Conservation (phyloP, 257 asterid species). For the Scutellaria barbata region DNA sequence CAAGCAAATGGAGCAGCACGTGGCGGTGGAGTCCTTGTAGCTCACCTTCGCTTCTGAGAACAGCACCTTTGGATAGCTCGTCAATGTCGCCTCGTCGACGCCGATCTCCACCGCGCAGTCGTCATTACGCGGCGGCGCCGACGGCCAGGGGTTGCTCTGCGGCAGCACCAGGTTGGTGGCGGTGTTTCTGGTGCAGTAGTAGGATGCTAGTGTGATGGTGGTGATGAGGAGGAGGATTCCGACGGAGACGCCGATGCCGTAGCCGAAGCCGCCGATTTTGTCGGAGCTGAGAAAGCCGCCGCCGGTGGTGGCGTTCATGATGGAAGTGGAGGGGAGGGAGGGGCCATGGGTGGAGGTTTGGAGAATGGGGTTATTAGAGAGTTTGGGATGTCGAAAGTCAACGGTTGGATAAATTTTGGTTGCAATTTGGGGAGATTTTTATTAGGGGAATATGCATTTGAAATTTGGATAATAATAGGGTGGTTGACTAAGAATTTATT, state of each 20-base stretch:
- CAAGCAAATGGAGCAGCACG: conserved; percentile 85
- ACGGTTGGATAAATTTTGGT: conserved; percentile 32
- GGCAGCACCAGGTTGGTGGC: conserved; percentile 33
- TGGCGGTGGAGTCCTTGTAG: conserved; percentile 54
- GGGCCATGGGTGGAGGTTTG: conserved; percentile 41
- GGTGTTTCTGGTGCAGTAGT: conserved; percentile 72
- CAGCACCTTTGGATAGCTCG: conserved; percentile 64
- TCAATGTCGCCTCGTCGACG: conserved; percentile 73
- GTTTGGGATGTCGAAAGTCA: conserved; percentile 36
- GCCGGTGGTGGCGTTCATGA: conserved; percentile 53
- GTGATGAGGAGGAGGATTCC: conserved; percentile 85
- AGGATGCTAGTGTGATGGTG: conserved; percentile 76
- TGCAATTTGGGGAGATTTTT: conserved; percentile 37
- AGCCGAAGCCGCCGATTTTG: conserved; percentile 75
- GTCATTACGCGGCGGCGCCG: not conserved
- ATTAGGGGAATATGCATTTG: conserved; percentile 45
- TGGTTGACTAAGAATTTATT: not conserved
- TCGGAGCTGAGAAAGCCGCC: conserved; percentile 59
- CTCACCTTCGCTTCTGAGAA: conserved; percentile 68
- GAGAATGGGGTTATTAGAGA: conserved; percentile 32
- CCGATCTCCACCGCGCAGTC: conserved; percentile 52
- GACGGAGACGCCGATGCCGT: conserved; percentile 81
- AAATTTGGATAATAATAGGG: not conserved
- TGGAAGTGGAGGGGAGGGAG: conserved; percentile 27
- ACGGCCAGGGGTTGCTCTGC: conserved; percentile 24